Evolutionary conservation across 495 filamentous ascomycete species (phyloP), one percentile per base, ranked within the genome.

Genomic region (Lophiostoma macrostomum): DNA sequence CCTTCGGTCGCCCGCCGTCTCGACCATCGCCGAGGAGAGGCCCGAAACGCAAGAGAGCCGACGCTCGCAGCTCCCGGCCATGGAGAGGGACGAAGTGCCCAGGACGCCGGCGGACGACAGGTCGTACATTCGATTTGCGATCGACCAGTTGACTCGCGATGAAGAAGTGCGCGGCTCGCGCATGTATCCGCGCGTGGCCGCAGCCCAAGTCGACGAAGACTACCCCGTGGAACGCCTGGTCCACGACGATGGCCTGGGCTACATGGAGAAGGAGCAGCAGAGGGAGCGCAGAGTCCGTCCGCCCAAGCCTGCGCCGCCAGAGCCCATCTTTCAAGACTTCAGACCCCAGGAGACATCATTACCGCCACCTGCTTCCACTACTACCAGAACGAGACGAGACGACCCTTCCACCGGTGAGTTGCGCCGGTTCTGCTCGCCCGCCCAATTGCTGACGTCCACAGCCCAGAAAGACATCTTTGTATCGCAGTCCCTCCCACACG

Each of bases 71-170:
- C 42, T 28, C n/a, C 24, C 20, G 18, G 50, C 22, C 22, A 67
- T 64, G 48, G 64, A 66, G 47, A 67, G 49, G 25, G 66, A 69
- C 30, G 65, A 67, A 4, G 69, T 69, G 45, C 72, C 76, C 24
- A 74, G 80, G 1, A 85, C 85, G 1, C 85, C 85, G 0, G 81
- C 79, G 36, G 84, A 87, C 55, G 80, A 86, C 64, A 82, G 79
- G 25, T 83, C 83, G 12, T 87, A 83, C 61, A 82, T 88, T 38
- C 81, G 77, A 25, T 87, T 85, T 64, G 85, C 85, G 29, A 82
- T 88, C 40, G 82, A 86, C 43, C 84, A 87, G 61, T 73, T 88
- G 44, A 87, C 85, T 5, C 69, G 79, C 20, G 80, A 87, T 56
- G 82, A 85, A 47, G 77, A 82, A 39, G 71, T 77, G 12, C 46